Evolutionary conservation across 371 early-diverging fungal species (phyloP), one percentile per base, ranked within the genome.

Genomic region (Lichtheimia corymbifera): DNA sequence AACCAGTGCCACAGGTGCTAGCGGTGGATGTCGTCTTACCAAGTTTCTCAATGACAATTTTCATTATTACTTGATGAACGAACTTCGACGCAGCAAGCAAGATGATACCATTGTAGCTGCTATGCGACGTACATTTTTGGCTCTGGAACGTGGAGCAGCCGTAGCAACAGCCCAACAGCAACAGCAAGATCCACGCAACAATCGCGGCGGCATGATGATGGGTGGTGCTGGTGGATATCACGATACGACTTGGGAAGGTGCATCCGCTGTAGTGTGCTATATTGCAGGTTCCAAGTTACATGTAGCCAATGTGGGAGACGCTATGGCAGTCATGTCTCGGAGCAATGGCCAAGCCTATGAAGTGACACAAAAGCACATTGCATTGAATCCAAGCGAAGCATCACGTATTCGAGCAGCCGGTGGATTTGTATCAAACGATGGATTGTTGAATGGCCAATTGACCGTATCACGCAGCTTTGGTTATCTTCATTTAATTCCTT

Each of bases 241-340:
- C 9, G 35, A 35, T 9, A 35, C 35, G 35, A 35, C 35, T 9
- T 35, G 35, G 35, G 61, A 78, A 5, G 91, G 89, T 28, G 90
- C 88, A 4, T 86, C 90, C 4, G 88, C 86, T 0, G 74, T 89
- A 17, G 80, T 96, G 6, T 91, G 89, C 4, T 94, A 92, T 66
- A 82, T 96, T 53, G 77, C 84, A 12, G 91, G 88, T 17, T 86
- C 81, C 50, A 88, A 82, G n/a, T 70, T 95, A 35, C 92, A 92
- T 64, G 89, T 93, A 3, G 94, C 95, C 15, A 95, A 95, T 63
- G 90, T 89, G 17, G 96, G 97, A n/a, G 95, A 96, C 71, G 84
- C 89, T 0, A 71, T 91, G 25, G 94, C 91, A 0, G 92, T 96
- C 12, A 72, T 95, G n/a, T 90, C 89, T 17, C 81, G 91, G 45